A percentile compares a stretch with the other conserved stretches of the same genome.
These are phyloP conservation scores for Arachis hypogaea DNA, from an alignment of 306 rosid species.

Conservation along the genomic window DNA sequence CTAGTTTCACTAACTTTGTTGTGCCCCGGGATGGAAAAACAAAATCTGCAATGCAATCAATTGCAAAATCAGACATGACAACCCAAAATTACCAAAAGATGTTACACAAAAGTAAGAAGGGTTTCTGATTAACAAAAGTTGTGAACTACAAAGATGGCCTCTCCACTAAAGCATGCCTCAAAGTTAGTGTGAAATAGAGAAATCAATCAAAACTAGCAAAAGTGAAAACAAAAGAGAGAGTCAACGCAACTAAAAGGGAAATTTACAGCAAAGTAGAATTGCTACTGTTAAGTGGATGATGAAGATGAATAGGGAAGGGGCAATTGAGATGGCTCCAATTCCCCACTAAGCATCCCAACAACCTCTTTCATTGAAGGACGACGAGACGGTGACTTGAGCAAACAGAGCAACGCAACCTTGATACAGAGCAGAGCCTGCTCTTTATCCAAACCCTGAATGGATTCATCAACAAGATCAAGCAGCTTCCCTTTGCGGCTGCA, in stretches of 20 bases:
- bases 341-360: constrained; percentile 71
- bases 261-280: neutral
- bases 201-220: constrained; percentile 18
- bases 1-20: too few species aligned
- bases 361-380: constrained; percentile 87
- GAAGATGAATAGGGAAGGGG: constrained; percentile 59
- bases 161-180: constrained; percentile 37
- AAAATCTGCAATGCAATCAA: too few species aligned
- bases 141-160: constrained; percentile 19
- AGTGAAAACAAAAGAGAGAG: constrained; percentile 18
- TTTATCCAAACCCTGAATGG: constrained; percentile 48
- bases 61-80: neutral
- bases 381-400: constrained; percentile 65
- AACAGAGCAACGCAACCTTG: constrained; percentile 71
- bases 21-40: too few species aligned
- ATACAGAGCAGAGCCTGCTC: constrained; percentile 77
- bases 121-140: constrained; percentile 27
- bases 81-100: constrained; percentile 28
- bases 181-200: constrained; percentile 39
- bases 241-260: neutral
- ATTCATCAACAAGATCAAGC: constrained; percentile 64
- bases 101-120: constrained; percentile 35
- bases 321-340: constrained; percentile 57
- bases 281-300: neutral
- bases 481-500: constrained; percentile 81